Evolutionary conservation across 148 eudicot genomes (phyloP).

Genomic region (Dysphania ambrosioides): DNA sequence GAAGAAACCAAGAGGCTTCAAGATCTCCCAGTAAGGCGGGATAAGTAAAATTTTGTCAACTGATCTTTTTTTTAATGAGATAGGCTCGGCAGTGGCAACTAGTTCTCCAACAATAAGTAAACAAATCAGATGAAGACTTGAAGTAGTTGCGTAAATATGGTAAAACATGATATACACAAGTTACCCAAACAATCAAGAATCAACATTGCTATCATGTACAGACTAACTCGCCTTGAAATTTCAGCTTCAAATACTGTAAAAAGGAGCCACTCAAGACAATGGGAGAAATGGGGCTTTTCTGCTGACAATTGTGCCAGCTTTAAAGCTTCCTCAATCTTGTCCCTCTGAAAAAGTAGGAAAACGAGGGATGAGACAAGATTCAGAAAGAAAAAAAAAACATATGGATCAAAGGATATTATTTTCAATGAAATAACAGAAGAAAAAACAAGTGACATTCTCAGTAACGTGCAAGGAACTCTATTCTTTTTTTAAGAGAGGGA

Average conservation of each 20-base stretch:
- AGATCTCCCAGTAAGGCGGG: neutral
- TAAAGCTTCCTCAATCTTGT: constrained; percentile 91
- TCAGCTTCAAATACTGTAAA: constrained; percentile 98
- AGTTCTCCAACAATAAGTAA: too few relatives aligned
- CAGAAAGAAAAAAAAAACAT: neutral
- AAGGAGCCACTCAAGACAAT: constrained; percentile 98
- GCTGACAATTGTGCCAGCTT: constrained; percentile 82
- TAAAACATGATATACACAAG: neutral
- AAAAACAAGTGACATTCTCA: neutral
- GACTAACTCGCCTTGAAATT: constrained; percentile 64
- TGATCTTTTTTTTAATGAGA: neutral
- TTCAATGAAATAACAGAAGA: constrained; percentile 4
- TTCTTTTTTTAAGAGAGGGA: too few relatives aligned
- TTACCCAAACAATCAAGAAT: too few relatives aligned
- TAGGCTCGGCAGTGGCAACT: neutral
- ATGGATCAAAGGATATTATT: neutral
- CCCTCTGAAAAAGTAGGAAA: constrained; percentile 52
- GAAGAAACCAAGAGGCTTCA: neutral
- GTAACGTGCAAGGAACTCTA: neutral
- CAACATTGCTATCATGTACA: neutral
- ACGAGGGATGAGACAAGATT: neutral
- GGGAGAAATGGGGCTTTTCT: constrained; percentile 95
- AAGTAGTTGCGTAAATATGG: neutral
- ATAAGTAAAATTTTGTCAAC: neutral
- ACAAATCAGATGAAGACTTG: neutral